These are phyloP conservation scores for Metschnikowia picachoensis DNA, from an alignment of 805 yeast species.

Conservation along the genomic window DNA sequence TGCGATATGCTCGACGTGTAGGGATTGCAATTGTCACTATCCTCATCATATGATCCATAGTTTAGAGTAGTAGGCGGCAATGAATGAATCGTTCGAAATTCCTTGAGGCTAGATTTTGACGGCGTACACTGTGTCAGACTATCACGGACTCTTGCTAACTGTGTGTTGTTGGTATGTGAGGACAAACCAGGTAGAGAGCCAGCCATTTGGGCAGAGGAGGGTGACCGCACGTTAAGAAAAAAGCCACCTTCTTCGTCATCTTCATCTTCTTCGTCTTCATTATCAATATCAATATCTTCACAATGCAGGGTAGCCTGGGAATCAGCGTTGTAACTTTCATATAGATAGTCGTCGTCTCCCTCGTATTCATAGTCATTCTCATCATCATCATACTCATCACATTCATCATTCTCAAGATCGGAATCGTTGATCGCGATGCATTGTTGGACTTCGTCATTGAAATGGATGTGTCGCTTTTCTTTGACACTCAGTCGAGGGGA, in stretches of 20 bases:
- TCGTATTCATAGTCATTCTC: conserved; percentile 21
- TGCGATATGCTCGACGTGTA: conserved; percentile 60
- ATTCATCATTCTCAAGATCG: conserved; percentile 11
- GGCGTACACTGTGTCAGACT: conserved; percentile 26
- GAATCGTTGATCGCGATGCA: conserved; percentile 66
- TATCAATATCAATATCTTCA: conserved; percentile 16
- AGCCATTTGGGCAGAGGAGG: conserved; percentile 27
- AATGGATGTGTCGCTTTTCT: conserved; percentile 73
- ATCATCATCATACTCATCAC: conserved; percentile 16
- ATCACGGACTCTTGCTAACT: conserved; percentile 5
- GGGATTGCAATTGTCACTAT: conserved; percentile 54
- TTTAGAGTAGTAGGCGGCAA: conserved; percentile 86
- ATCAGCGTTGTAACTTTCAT: conserved; percentile 16
- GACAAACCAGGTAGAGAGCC: conserved; percentile 18
- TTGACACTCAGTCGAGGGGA: conserved; percentile 5
- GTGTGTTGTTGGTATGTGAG: conserved; percentile 9
- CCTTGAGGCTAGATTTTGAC: conserved; percentile 28
- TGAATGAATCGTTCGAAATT: conserved; percentile 60
- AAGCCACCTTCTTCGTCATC: conserved; percentile 67
- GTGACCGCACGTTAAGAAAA: conserved; percentile 52
- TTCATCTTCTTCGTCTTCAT: conserved; percentile 39
- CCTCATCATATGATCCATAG: conserved; percentile 61
- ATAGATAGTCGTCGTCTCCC: conserved; percentile 15
- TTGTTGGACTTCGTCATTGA: conserved; percentile 91
- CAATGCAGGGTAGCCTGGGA: conserved; percentile 1